Evolutionary conservation across 129 eudicot species (phyloP), one percentile per base, ranked within the genome.

Genomic region (Pseudognaphalium luteoalbum): DNA sequence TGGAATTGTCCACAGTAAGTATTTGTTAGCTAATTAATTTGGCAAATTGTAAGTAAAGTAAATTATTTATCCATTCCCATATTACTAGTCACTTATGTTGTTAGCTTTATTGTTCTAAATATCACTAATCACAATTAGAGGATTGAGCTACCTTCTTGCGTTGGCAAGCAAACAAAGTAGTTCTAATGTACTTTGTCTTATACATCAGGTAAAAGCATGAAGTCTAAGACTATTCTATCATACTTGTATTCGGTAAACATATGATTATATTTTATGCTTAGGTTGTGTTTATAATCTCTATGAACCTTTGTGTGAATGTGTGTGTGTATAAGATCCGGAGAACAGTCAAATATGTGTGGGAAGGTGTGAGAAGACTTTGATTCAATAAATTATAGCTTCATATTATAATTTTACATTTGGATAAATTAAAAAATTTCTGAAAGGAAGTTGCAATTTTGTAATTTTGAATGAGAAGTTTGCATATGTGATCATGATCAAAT

Each of bases 1-100:
- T 95, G 99, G 99, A 83, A 89, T 41, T 95, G 99, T 83, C 88
- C 92, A 56, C 74, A 75, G 99, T 95, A 87, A 82, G 93, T 58
- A 73, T 35, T 22, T 22, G 11, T n/a, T 34, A 32, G 21, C 6
- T 64, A n/a, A 8, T 44, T n/a, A 16, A 7, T 67, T 20, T 7
- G 69, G 69, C 11, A 8, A 19, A 19, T 37, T n/a, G n/a, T 9
- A 7, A 34, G 30, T 11, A 41, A 44, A 25, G 41, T n/a, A 29
- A 51, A 22, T 64, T 12, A 16, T 29, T 5, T 29, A 14, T 32
- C 9, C 68, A 32, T 32, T 32, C 17, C 42, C 42, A 30, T 64
- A 8, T 64, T 30, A 64, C 39, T 30, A 17, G 39, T 28, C 73
- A 21, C 28, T 21, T 16, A 11, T 69, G 35, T 16, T 44, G 12